These are phyloP conservation scores for Spongospora subterranea DNA, from an alignment of 208 protist species.

Conservation along the genomic window DNA sequence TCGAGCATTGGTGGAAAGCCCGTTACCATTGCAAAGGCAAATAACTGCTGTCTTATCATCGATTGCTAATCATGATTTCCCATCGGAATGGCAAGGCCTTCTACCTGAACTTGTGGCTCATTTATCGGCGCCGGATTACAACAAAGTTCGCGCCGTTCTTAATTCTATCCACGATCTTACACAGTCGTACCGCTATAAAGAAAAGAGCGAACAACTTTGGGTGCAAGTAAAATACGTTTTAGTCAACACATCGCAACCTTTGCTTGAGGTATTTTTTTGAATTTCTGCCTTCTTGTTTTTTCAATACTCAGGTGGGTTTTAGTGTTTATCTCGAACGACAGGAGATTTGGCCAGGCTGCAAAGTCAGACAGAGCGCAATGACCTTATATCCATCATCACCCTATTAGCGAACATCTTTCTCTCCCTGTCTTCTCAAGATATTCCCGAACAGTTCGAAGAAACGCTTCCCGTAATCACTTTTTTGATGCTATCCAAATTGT, in stretches of 20 bases:
- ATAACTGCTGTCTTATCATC: neutral
- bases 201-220: constrained; percentile 17
- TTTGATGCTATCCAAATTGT: constrained; percentile 6
- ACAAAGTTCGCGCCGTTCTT: constrained; percentile 46
- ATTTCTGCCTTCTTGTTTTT: neutral
- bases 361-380: neutral
- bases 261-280: constrained; percentile 48
- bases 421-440: constrained; percentile 58
- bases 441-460: constrained; percentile 59
- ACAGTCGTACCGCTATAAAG: constrained; percentile 19
- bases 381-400: neutral
- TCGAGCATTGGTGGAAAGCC: neutral
- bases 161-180: neutral
- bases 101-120: constrained; percentile 47
- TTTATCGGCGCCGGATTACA: neutral
- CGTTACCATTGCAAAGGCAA: constrained; percentile 1
- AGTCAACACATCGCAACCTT: constrained; percentile 19
- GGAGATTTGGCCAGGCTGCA: neutral
- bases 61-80: constrained; percentile 54
- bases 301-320: neutral
- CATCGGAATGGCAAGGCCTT: constrained; percentile 46
- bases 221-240: constrained; percentile 54
- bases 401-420: constrained; percentile 61
- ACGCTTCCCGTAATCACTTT: neutral
- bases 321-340: neutral